Evolutionary conservation across 2,329 filamentous ascomycete genomes (phyloP), one percentile per base, ranked within the genome.

Genomic region (Colletotrichum trifolii): DNA sequence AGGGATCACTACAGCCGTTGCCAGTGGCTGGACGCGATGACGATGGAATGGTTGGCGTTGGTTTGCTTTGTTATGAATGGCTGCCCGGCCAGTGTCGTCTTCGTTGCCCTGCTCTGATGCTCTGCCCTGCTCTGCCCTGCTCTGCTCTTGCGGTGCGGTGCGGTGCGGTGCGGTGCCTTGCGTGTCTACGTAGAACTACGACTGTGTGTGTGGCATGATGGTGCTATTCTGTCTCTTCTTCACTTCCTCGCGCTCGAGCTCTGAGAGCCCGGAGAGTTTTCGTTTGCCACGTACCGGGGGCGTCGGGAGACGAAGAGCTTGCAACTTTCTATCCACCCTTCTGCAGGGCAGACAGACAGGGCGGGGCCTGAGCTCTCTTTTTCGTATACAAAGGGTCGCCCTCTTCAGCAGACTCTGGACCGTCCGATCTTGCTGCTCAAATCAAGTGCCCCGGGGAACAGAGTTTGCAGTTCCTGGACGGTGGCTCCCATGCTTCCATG

Each of bases 401-500:
- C 46, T 39, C 50, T 39, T 11, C 7, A n/a, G 15, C 40, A 53
- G 34, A 62, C 40, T 65, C 62, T 52, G 57, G 58, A 40, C 52
- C 62, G 33, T 65, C 47, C 58, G 53, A 62, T 65, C 52, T 62
- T 38, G 52, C 17, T 57, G 52, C 42, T 50, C 25, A 43, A 55
- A 62, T 62, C 46, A 52, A 53, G 15, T 53, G 12, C 40, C 40
- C 45, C 40, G 42, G 46, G 15, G 17, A 53, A 43, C 58, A 62
- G 62, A 65, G 40, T 62, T 65, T 57, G 40, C 8, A 62, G 52
- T 65, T 62, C 62, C 58, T 62, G 58, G 53, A 55, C 52, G 38
- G 40, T 48, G 57, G 8, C 58, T 65, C 60, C 62, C 62, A 62
- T 65, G 8, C 58, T 65, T 54, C 62, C 62, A 62, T 62, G 58